phyloP scores from a whole-genome alignment of 805 yeast species.

The Metschnikowia peoriensis region DNA sequence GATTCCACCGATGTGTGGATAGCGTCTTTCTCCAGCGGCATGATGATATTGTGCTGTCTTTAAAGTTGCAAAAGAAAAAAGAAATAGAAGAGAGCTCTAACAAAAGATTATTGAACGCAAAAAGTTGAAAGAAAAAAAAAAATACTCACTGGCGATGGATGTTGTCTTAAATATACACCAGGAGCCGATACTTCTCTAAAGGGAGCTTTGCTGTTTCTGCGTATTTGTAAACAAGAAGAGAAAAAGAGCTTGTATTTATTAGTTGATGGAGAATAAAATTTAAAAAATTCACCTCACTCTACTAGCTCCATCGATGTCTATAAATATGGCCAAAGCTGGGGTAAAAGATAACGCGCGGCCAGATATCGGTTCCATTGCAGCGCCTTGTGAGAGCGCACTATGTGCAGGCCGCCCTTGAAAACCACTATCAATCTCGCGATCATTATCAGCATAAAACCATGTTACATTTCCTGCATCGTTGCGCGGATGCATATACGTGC shows the following conservation, averaged over 20 bases:
- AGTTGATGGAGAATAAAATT: background rate
- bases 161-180: background rate
- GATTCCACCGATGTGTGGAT: constrained; percentile 9
- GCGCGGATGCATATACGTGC: background rate
- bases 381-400: background rate
- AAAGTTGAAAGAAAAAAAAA: background rate
- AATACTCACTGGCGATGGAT: background rate
- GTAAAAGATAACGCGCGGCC: background rate
- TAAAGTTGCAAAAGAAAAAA: background rate
- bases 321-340: background rate
- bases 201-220: too few relatives aligned
- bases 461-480: background rate
- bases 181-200: background rate
- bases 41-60: background rate
- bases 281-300: background rate
- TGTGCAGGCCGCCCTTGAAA: background rate
- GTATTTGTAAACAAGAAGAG: background rate
- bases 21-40: constrained; percentile 10
- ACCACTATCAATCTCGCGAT: background rate
- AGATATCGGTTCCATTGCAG: background rate
- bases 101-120: background rate
- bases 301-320: background rate
- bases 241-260: background rate
- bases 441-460: background rate
- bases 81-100: background rate